phyloP scores from a whole-genome alignment of 805 yeast species.

The Candida stauntonica region DNA sequence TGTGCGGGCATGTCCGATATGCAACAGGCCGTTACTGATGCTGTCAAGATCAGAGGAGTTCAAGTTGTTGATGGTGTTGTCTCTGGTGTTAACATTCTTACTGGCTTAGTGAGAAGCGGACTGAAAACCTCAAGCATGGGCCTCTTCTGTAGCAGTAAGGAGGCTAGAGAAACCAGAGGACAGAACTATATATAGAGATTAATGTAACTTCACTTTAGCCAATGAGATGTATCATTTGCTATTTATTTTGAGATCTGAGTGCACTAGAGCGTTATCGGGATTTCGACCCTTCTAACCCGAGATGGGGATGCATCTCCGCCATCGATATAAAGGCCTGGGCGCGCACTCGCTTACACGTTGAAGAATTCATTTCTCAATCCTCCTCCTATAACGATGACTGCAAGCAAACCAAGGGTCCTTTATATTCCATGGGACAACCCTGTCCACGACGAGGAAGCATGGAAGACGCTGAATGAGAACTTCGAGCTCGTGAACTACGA shows the following conservation, averaged over 20 bases:
- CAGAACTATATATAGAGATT: conserved; percentile 16
- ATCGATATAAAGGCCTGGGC: no score
- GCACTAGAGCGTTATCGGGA: no score
- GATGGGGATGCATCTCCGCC: no score
- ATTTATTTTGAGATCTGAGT: no score
- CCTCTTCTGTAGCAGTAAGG: conserved; percentile 23
- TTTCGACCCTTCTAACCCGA: no score
- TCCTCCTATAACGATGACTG: conserved; percentile 7
- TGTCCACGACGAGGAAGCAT: conserved; percentile 34
- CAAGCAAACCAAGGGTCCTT: conserved; percentile 32
- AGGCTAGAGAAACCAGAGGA: conserved; percentile 20
- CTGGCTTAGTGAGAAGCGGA: conserved; percentile 22
- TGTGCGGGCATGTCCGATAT: conserved; percentile 32
- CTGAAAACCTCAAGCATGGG: conserved; percentile 30
- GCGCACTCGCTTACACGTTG: no score
- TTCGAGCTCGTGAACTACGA: conserved; percentile 34
- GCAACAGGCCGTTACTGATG: conserved; percentile 23
- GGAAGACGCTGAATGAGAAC: conserved; percentile 33
- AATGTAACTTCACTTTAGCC: background rate
- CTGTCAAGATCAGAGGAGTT: conserved; percentile 19
- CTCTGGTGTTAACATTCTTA: conserved; percentile 24
- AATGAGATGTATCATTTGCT: no score
- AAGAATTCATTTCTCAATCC: no score
- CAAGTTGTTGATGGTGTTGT: conserved; percentile 28
- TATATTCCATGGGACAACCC: conserved; percentile 36